Base-by-base conservation (phyloP, 805 yeast species). In the Candida jianshihensis region DNA sequence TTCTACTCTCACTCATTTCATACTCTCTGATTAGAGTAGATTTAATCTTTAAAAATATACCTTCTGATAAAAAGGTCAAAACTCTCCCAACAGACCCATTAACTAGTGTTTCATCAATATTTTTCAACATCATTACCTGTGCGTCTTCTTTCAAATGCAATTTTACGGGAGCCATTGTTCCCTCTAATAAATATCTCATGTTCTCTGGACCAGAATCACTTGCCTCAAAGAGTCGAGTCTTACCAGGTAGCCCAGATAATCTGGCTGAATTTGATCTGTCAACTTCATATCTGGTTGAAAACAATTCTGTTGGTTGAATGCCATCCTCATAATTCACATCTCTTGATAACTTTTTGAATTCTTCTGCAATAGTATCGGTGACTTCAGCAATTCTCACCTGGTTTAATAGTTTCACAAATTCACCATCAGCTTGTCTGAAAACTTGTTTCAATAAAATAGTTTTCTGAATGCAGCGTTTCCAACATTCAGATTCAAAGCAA, bases 81-180 rank as follows among this genome's bases (percentile, higher is more conserved):
- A 92, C 81, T 26, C 69, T 75, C 0, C 99, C 99, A 26, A 90
- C 64, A 0, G 96, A 75, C 3, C 99, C 98, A 60, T 92, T 92
- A 28, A 92, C 97, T 26, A 92, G 63, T 3, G 67, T 61, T 9
- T 76, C 81, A 44, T 85, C 89, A 20, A 73, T 68, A 55, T 92
- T 92, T 49, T 84, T 86, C 46, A 92, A 61, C 70, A 86, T 78
- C 96, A 92, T 89, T 2, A 92, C 97, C 58, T 92, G 98, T 0
- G 96, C 94, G 26, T 86, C 87, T 37, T 75, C 78, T 56, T 89
- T 90, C 44, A 92, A 61, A 3, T 64, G 68, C 13, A 92, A 52
- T 6, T 48, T 53, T 39, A 71, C 68, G 19, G 81, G 83, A 31
- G 92, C 94, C 82, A 89, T 79, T 27, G 86, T 64, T 31, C 71